Evolutionary conservation across 1,139 yeast genomes (phyloP).

Genomic region (Pichia cactophila): DNA sequence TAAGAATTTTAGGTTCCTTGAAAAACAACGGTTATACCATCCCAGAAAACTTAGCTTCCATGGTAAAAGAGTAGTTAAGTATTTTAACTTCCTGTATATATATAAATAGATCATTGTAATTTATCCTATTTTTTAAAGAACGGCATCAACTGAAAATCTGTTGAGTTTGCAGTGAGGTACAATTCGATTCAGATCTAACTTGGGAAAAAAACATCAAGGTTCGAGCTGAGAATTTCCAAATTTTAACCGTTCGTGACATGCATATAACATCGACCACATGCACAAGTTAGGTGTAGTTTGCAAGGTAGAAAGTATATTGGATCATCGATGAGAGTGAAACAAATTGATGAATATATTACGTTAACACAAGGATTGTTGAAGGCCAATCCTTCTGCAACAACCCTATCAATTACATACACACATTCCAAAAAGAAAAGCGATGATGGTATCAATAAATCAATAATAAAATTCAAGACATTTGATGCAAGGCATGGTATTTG

Average conservation of each 20-base stretch:
- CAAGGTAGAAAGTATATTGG: background rate
- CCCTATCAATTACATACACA: slow-evolving; percentile 40
- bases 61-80: background rate
- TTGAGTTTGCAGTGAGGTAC: too few species aligned
- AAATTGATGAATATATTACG: slow-evolving; percentile 45
- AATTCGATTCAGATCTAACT: too few species aligned
- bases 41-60: slow-evolving; percentile 7
- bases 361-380: slow-evolving; percentile 39
- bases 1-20: slow-evolving; percentile 28
- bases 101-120: too few species aligned
- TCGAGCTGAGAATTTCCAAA: too few species aligned
- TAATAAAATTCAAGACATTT: slow-evolving; percentile 57
- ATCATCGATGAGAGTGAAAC: slow-evolving; percentile 25
- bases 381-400: slow-evolving; percentile 42
- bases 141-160: too few species aligned
- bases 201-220: too few species aligned
- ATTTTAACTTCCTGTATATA: background rate
- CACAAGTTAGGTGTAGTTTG: background rate
- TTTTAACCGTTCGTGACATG: too few species aligned
- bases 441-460: slow-evolving; percentile 13
- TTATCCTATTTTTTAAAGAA: too few species aligned
- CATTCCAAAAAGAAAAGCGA: slow-evolving; percentile 18
- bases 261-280: too few species aligned
- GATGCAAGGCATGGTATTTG: slow-evolving; percentile 68
- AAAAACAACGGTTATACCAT: slow-evolving; percentile 15